A percentile compares a stretch with the other conserved stretches of the same genome.
Evolutionary conservation across 768 basidiomycete genomes (phyloP).

Genomic region (Suillus occidentalis): DNA sequence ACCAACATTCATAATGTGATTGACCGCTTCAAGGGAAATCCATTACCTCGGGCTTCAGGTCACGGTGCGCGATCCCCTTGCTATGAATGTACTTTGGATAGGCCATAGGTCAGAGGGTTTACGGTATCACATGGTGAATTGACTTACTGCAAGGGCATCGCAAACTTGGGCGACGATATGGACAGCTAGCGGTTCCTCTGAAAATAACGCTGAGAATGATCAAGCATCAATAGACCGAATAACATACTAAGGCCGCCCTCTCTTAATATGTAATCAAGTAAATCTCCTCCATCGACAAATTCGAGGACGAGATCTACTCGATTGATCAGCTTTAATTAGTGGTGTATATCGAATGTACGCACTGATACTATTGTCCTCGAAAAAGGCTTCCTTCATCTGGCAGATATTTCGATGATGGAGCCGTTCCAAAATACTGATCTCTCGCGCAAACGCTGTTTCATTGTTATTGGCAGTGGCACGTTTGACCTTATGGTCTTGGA

Average conservation of each 20-base stretch:
- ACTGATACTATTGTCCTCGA: constrained; percentile 65
- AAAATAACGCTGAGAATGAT: constrained; percentile 1
- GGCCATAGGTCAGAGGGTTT: constrained; percentile 8
- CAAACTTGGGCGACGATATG: constrained; percentile 85
- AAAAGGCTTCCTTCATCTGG: constrained; percentile 73
- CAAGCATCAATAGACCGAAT: not conserved
- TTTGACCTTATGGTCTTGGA: constrained; percentile 51
- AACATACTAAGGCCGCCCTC: constrained; percentile 59
- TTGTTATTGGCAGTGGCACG: constrained; percentile 34
- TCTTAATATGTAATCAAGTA: constrained; percentile 76
- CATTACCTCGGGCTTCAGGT: constrained; percentile 82
- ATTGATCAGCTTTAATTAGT: constrained; percentile 24
- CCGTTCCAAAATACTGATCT: constrained; percentile 76
- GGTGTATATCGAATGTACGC: constrained; percentile 23
- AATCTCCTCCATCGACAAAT: constrained; percentile 83
- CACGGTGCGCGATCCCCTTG: constrained; percentile 85
- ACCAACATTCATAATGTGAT: constrained; percentile 2
- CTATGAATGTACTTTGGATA: constrained; percentile 59
- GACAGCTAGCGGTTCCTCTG: constrained; percentile 55
- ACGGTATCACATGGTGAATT: not conserved
- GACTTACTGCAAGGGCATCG: constrained; percentile 65
- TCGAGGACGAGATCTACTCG: constrained; percentile 76
- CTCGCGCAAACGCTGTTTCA: constrained; percentile 54
- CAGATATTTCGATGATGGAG: constrained; percentile 85
- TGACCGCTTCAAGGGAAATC: constrained; percentile 3